Percentiles rank a stretch among this genome's conserved stretches.
These are phyloP conservation scores for Pseudocercospora crystallina DNA, from an alignment of 2,329 filamentous ascomycete species.

Conservation along the genomic window DNA sequence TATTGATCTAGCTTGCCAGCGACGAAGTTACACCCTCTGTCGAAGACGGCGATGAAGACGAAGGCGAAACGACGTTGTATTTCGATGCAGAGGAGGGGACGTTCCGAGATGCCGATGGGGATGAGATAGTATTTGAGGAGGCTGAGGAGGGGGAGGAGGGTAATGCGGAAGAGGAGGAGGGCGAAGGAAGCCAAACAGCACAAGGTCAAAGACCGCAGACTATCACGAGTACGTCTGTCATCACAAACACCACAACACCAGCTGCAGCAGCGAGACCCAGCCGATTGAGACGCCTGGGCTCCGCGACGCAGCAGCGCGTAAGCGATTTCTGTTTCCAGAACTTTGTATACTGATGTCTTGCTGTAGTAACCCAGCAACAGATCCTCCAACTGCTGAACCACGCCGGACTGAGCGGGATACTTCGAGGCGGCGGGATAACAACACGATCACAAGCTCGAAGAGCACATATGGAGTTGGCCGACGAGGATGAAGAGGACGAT, in stretches of 20 bases:
- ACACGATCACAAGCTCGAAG: conserved; percentile 27
- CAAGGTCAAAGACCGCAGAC: conserved; percentile 6
- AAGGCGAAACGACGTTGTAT: conserved; percentile 40
- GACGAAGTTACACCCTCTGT: conserved; percentile 36
- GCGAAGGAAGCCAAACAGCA: conserved; percentile 30
- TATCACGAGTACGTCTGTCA: too few relatives aligned
- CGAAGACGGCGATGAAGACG: conserved; percentile 43
- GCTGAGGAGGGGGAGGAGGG: conserved; percentile 26
- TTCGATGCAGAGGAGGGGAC: conserved; percentile 41
- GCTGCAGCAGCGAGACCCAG: too few relatives aligned
- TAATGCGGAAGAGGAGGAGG: conserved; percentile 26
- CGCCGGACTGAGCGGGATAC: conserved; percentile 54
- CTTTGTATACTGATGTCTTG: background rate
- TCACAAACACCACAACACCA: conserved; percentile 24
- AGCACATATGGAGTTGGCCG: conserved; percentile 25
- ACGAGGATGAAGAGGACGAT: conserved; percentile 28
- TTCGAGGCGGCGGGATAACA: conserved; percentile 38
- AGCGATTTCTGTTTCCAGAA: background rate
- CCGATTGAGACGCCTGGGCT: too few relatives aligned
- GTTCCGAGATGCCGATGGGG: conserved; percentile 27
- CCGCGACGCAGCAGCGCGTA: too few relatives aligned
- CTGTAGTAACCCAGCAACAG: conserved; percentile 45
- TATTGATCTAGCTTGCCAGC: conserved; percentile 30
- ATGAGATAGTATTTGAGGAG: conserved; percentile 29
- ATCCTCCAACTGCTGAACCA: conserved; percentile 57